Evolutionary conservation across 2,329 filamentous ascomycete species (phyloP).

Genomic region (Fusarium verrucosum): DNA sequence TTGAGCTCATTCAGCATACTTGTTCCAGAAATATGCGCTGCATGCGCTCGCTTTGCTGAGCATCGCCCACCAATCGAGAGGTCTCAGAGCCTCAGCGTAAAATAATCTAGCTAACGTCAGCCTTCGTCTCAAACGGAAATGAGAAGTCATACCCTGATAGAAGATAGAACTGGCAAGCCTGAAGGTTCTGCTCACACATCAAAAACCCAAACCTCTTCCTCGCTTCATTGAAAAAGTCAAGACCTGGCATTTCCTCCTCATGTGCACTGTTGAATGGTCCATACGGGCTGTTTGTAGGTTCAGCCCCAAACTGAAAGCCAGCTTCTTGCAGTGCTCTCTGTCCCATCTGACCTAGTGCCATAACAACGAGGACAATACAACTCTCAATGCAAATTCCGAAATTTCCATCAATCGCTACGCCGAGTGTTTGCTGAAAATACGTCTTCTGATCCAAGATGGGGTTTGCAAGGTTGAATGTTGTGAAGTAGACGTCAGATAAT

Average conservation of each 20-base stretch:
- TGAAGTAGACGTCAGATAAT: conserved; percentile 30
- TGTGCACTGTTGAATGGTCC: neutral
- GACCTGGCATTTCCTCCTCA: conserved; percentile 4
- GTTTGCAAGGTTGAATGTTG: conserved; percentile 17
- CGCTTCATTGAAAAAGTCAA: conserved; percentile 31
- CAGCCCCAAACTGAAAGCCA: neutral
- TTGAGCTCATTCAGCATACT: rapidly evolving
- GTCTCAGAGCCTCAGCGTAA: conserved; percentile 28
- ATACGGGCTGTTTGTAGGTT: neutral
- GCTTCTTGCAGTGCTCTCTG: conserved; percentile 18
- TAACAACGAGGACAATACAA: conserved; percentile 23
- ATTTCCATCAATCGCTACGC: conserved; percentile 24
- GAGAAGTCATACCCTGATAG: conserved; percentile 9
- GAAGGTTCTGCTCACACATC: conserved; percentile 25
- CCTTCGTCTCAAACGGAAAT: rapidly evolving
- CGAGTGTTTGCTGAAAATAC: conserved; percentile 27
- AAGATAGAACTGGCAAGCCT: conserved; percentile 27
- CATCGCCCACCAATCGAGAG: conserved; percentile 32
- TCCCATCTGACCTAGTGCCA: conserved; percentile 15
- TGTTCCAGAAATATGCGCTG: conserved; percentile 33
- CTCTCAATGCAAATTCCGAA: conserved; percentile 27
- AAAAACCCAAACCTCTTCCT: conserved; percentile 30
- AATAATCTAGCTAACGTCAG: conserved; percentile 9
- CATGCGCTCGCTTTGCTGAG: conserved; percentile 32
- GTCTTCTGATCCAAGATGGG: conserved; percentile 33